Evolutionary conservation across 1,284 basidiomycete genomes (phyloP).

Genomic region (Rhodotorula mucilaginosa): DNA sequence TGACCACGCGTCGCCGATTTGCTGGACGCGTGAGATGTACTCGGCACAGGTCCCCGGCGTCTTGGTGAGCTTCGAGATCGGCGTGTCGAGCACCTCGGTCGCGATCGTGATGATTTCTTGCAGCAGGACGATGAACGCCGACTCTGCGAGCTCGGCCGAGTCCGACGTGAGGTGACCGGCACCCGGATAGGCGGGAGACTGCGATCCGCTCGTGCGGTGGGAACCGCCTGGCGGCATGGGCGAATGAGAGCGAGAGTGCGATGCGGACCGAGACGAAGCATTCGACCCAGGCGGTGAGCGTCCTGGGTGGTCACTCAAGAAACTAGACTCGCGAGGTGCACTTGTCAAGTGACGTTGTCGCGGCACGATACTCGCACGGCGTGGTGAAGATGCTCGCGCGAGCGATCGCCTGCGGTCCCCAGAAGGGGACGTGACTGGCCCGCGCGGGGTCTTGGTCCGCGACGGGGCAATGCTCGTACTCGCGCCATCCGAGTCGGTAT

Average conservation of each 20-base stretch:
- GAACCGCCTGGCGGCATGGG: constrained; percentile 75
- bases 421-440: not conserved
- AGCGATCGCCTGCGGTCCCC: constrained; percentile 7
- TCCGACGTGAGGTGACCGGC: not conserved
- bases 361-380: constrained; percentile 26
- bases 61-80: constrained; percentile 76
- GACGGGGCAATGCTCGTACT: constrained; percentile 43
- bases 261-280: constrained; percentile 89
- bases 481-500: constrained; percentile 37
- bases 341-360: constrained; percentile 35
- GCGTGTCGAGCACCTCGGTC: constrained; percentile 91
- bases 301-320: not conserved
- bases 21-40: constrained; percentile 84
- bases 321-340: constrained; percentile 14
- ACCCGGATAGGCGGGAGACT: constrained; percentile 21
- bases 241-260: constrained; percentile 76
- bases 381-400: constrained; percentile 20
- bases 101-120: constrained; percentile 91
- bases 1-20: constrained; percentile 91
- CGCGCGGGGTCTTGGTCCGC: constrained; percentile 29
- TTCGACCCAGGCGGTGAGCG: constrained; percentile 39
- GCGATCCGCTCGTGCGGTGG: constrained; percentile 22
- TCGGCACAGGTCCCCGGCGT: constrained; percentile 80
- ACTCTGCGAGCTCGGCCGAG: constrained; percentile 45
- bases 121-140: constrained; percentile 84